Evolutionary conservation across 1,284 basidiomycete genomes (phyloP), one percentile per base, ranked within the genome.

Genomic region (Trichosporon sp.): DNA sequence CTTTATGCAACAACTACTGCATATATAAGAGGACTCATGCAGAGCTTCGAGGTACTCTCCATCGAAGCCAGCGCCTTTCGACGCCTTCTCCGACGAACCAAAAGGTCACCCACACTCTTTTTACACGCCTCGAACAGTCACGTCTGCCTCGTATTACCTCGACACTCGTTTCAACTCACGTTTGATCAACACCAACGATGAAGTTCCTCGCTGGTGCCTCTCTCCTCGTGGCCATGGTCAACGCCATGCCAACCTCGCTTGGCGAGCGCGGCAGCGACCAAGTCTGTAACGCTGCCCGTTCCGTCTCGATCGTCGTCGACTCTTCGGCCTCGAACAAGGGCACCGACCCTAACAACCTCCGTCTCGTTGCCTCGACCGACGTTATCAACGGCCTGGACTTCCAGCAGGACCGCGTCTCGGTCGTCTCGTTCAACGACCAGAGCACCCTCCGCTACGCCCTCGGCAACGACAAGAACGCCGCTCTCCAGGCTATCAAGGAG

Each of bases 311-410:
- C 16, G 65, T 70, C 14, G 66, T 70, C 26, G 69, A 70, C 59
- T 46, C 26, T 2, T 70, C 69, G 38, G 65, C 56, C 38, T 70
- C 69, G 16, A 70, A 67, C 56, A 19, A 10, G 12, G 26, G 12
- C 31, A 70, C 54, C n/a, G 69, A 70, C 69, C 65, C 40, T n/a
- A 46, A 54, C 10, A 67, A 67, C 54, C 65, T 70, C 26, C 69
- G 69, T 67, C 54, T 67, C 8, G 38, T 51, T n/a, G 69, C 54
- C 32, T 43, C 51, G 26, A 67, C 48, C 40, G 56, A 67, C n/a
- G 32, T 70, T n/a, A 21, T 67, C 40, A 51, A 67, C n/a, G 61
- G 48, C 56, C 69, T 70, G 12, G 19, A 70, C 65, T 40, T 38
- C 12, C 5, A 31, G 16, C 32, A 65, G 63, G 69, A 70, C 65